Evolutionary conservation across 306 rosid species (phyloP), one percentile per base, ranked within the genome.

Genomic region (Dalbergia oliveri): DNA sequence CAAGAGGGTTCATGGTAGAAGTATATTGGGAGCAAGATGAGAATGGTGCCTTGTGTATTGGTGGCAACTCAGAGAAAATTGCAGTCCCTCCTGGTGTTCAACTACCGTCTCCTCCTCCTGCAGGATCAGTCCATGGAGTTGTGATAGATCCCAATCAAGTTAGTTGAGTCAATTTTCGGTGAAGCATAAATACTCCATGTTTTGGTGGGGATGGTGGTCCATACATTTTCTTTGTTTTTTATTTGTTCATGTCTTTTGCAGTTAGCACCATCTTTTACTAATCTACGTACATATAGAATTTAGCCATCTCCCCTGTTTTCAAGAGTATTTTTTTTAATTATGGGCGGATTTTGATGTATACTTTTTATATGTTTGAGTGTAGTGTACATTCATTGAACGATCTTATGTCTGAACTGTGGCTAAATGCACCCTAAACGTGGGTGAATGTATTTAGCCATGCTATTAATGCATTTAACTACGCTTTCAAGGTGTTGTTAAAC

Each of bases 1-100:
- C 93, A 21, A 86, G 85, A 60, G 98, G 97, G 39, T 70, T 77
- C 13, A 91, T 92, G 97, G 97, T 92, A 72, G 91, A 92, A 86
- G 94, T 90, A 33, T 84, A 89, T 45, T 90, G 98, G 98, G 93
- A 89, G 66, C 97, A 88, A 90, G 94, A 92, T 83, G 97, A 94
- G 44, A 73, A 84, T 1, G 97, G 97, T 47, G 76, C 91, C 9
- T 88, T 91, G 5, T 90, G 97, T 87, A 68, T 94, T 47, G 75
- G 91, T 3, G 90, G 93, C 21, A 93, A 89, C 88, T 88, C 98
- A 0, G 65, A 35, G 15, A 84, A 88, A 83, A 84, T 84, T 74
- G 89, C 89, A 44, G 47, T 84, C 34, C 94, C 94, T 68, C 80
- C 81, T 9, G 56, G 70, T 16, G 76, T 83, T 56, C 79, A 75